These are phyloP conservation scores for Ustilago trichophora DNA, from an alignment of 1,284 basidiomycete species.

Conservation along the genomic window DNA sequence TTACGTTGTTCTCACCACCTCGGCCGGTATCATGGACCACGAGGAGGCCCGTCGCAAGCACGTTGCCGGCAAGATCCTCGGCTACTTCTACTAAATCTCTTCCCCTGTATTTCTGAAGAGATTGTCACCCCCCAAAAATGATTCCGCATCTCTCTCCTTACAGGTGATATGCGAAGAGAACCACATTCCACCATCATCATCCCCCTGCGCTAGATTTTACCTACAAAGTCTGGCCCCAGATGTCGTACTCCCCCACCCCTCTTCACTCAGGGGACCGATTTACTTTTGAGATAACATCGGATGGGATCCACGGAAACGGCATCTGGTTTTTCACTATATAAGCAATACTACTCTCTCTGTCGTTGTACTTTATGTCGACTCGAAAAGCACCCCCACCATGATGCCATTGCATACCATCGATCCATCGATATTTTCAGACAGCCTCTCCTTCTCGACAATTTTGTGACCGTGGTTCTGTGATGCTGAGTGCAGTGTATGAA, in stretches of 20 bases:
- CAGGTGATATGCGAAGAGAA: slow-evolving; percentile 17
- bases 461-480: neutral
- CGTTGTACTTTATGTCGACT: slow-evolving; percentile 34
- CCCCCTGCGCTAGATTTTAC: slow-evolving; percentile 10
- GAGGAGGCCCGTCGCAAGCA: slow-evolving; percentile 99
- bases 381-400: neutral
- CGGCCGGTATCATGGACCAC: slow-evolving; percentile 98
- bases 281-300: too few species aligned
- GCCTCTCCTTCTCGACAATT: neutral
- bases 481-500: too few species aligned
- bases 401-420: slow-evolving; percentile 7
- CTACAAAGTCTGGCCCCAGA: slow-evolving; percentile 3
- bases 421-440: slow-evolving; percentile 1
- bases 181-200: neutral
- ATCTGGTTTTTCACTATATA: too few species aligned
- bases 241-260: slow-evolving; percentile 46
- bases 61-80: slow-evolving; percentile 81
- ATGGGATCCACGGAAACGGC: slow-evolving; percentile 43
- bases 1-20: slow-evolving; percentile 95
- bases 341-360: slow-evolving; percentile 6
- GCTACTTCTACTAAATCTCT: slow-evolving; percentile 65
- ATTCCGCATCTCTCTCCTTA: slow-evolving; percentile 11
- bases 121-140: slow-evolving; percentile 8
- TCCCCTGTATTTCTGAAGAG: neutral
- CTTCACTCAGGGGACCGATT: too few species aligned